Conservation (phyloP, 2,329 filamentous ascomycete species). For the Pseudocercospora vitis region DNA sequence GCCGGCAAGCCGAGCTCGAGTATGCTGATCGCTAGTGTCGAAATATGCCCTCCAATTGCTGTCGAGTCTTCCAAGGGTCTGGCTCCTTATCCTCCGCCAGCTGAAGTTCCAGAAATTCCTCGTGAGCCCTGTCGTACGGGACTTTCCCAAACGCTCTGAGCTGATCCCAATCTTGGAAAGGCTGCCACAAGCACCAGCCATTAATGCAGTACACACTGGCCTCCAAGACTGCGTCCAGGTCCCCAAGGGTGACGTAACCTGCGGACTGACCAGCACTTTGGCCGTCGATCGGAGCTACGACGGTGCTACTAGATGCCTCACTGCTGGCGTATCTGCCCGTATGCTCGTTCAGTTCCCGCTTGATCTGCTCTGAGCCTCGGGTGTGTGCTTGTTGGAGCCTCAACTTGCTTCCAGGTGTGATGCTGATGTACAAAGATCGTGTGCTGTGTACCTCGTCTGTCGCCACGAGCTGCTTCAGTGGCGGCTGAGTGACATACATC, state of each 20-base stretch:
- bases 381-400: no score
- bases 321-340: background rate
- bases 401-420: background rate
- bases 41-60: background rate
- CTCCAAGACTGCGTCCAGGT: background rate
- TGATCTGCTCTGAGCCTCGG: background rate
- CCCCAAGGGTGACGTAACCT: background rate
- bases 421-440: background rate
- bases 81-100: background rate
- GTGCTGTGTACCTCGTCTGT: background rate
- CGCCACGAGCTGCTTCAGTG: background rate
- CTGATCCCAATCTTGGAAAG: conserved; percentile 4
- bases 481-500: background rate
- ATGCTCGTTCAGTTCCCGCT: background rate
- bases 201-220: background rate
- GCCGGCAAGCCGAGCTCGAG: no score
- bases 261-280: background rate
- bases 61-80: background rate
- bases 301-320: background rate
- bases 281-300: background rate
- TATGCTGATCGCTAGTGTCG: no score
- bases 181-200: background rate
- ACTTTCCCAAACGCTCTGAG: background rate
- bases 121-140: background rate
- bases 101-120: background rate